Evolutionary conservation across 305 asterid genomes (phyloP), one percentile per base, ranked within the genome.

Genomic region (Andrographis paniculata): DNA sequence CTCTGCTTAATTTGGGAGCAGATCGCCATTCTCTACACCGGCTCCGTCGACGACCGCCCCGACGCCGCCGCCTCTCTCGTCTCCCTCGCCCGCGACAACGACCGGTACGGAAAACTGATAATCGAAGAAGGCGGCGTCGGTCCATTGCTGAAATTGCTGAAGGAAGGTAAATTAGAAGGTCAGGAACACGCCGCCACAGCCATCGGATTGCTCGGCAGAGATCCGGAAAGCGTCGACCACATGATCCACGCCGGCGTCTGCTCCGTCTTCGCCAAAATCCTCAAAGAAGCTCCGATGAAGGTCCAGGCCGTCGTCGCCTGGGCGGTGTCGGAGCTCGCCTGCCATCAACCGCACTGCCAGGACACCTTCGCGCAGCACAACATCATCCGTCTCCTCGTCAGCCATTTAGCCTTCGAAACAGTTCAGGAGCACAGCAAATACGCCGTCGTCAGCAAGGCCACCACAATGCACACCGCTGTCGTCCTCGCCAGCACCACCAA

Each of bases 1-100:
- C 67, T 89, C 30, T 60, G 76, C 57, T 65, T 89, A 14, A 82
- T 89, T 6, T 89, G 95, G 97, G 94, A 85, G 62, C 93, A 89
- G 58, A 82, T 89, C 56, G 75, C 80, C 30, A 59, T 64, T 12
- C 45, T 76, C 22, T 67, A 35, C 61, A 63, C 72, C 39, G 78
- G 81, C 3, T 59, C 73, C 18, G 30, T 62, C 20, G 78, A 70
- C 21, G 74, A 63, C 18, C 71, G 76, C 12, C 52, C 62, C 20
- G 78, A 70, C 36, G 81, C 78, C 21, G 81, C 74, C 0, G 85
- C 68, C 1, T 65, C 73, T 1, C 64, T 73, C 1, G 85, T 74
- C 4, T n/a, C n/a, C n/a, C n/a, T n/a, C n/a, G 75, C 77, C 9
- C 58, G 61, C 2, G 75, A 66, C 52, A 72, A 67, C 55, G 73